Percentiles rank a stretch among this genome's conserved stretches.
Conservation (phyloP, 2,329 filamentous ascomycete genomes). For the Diaporthe amygdali region DNA sequence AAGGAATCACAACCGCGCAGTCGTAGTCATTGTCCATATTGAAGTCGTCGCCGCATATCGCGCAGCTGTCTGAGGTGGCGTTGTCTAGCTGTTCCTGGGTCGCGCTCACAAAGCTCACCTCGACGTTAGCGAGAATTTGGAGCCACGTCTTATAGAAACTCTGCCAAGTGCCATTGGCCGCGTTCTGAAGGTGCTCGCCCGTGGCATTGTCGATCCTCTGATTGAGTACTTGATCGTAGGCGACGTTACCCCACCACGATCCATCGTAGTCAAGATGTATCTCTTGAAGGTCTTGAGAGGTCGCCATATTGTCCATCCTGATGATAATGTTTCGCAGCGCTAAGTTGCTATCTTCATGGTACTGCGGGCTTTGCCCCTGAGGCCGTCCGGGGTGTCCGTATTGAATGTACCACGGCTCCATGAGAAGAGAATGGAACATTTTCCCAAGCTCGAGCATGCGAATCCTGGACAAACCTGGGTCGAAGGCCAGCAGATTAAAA, state of each 20-base stretch:
- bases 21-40: background rate
- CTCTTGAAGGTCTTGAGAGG: background rate
- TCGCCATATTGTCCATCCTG: background rate
- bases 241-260: background rate
- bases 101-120: background rate
- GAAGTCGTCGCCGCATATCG: background rate
- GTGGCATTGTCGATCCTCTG: background rate
- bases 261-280: background rate
- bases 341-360: background rate
- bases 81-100: background rate
- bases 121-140: background rate
- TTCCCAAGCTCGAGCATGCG: background rate
- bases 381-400: background rate
- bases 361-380: no score
- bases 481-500: background rate
- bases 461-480: background rate
- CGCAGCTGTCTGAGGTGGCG: background rate
- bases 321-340: background rate
- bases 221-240: background rate
- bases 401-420: background rate
- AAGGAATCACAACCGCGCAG: background rate
- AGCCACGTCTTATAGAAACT: background rate
- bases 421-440: background rate
- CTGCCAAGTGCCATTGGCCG: background rate
- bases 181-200: rapidly evolving